These are phyloP conservation scores for Oryza rufipogon DNA, from an alignment of 176 grass and related monocot species.

Conservation along the genomic window DNA sequence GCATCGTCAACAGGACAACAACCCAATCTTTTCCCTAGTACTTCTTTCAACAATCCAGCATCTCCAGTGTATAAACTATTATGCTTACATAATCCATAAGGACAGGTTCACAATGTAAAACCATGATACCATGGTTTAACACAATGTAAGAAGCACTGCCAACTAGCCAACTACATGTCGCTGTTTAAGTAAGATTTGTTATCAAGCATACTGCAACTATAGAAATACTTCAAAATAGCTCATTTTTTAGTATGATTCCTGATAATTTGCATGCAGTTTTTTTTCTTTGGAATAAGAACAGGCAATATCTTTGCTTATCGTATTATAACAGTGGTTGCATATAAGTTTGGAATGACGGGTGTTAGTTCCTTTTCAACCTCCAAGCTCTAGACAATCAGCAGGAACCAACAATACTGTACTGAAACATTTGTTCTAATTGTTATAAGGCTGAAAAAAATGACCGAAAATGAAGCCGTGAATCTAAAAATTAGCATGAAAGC, in stretches of 20 bases:
- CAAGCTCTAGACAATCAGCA: neutral
- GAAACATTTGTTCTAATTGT: neutral
- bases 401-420: neutral
- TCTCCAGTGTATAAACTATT: neutral
- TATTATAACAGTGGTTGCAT: neutral
- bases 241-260: too few species aligned
- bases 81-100: conserved; percentile 11
- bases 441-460: neutral
- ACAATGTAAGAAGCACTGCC: neutral
- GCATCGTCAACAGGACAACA: neutral
- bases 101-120: neutral
- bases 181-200: neutral
- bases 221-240: neutral
- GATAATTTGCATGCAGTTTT: too few species aligned
- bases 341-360: neutral
- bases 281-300: too few species aligned
- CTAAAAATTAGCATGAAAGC: neutral
- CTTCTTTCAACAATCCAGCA: neutral
- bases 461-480: neutral
- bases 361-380: neutral
- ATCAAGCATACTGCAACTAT: neutral
- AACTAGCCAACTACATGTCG: neutral
- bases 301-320: neutral
- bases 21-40: neutral
- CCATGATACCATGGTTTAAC: conserved; percentile 4